Conservation (phyloP, 352 stramenopile species). For the Aphanomyces stellatus region DNA sequence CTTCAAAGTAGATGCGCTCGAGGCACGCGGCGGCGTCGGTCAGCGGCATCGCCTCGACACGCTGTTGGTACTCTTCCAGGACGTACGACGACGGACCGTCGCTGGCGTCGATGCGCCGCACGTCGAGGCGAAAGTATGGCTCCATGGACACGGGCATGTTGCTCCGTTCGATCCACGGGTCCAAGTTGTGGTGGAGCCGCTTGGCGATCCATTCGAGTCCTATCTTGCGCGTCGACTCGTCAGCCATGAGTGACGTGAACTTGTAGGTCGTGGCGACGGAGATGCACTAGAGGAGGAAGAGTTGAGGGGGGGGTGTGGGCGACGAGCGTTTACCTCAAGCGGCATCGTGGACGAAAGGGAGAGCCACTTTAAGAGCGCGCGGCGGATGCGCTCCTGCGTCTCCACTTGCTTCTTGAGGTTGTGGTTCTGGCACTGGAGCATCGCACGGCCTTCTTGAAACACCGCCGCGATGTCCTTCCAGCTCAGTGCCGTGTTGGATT, state of each 20-base stretch:
- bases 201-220: conserved; percentile 20
- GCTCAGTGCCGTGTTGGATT: background rate
- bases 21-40: background rate
- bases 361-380: background rate
- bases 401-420: conserved; percentile 4
- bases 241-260: background rate
- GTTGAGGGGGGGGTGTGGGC: background rate
- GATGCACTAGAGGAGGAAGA: background rate
- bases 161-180: background rate
- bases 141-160: background rate
- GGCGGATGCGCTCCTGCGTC: background rate
- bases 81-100: background rate
- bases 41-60: conserved; percentile 9
- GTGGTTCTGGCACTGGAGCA: background rate
- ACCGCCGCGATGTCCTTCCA: conserved; percentile 11
- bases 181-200: conserved; percentile 11
- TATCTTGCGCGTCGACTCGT: background rate
- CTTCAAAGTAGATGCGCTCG: conserved; percentile 7
- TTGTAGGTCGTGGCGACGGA: conserved; percentile 1
- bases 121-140: conserved; percentile 7
- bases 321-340: background rate
- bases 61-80: conserved; percentile 15
- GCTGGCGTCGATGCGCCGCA: background rate
- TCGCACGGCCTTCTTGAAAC: background rate
- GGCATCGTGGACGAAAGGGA: background rate